Percentiles rank a stretch among this genome's conserved stretches.
Evolutionary conservation across 306 rosid genomes (phyloP).

Genomic region (Alnus rubra): DNA sequence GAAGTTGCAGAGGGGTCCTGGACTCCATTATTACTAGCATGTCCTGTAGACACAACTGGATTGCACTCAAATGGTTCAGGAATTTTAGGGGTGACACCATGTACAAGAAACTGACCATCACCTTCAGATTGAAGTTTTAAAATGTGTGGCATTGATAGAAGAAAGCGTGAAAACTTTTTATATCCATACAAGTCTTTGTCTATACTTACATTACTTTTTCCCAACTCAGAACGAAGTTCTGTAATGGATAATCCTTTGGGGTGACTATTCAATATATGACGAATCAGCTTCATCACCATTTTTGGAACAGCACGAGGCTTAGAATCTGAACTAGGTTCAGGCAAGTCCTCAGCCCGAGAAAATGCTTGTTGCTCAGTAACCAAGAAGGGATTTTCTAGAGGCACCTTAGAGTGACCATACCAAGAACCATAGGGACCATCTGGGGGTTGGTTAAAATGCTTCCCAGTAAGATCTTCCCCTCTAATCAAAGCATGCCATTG

Average conservation of each 20-base stretch:
- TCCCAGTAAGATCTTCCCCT: conserved; percentile 70
- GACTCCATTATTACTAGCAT: conserved; percentile 28
- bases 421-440: conserved; percentile 75
- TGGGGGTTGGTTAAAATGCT: conserved; percentile 76
- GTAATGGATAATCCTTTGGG: conserved; percentile 57
- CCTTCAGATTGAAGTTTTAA: conserved; percentile 32
- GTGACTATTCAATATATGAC: conserved; percentile 38
- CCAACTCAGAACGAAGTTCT: conserved; percentile 51
- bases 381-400: conserved; percentile 60
- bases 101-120: conserved; percentile 35
- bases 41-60: conserved; percentile 14
- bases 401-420: conserved; percentile 66
- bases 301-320: conserved; percentile 41
- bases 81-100: conserved; percentile 11
- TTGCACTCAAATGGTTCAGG: conserved; percentile 27
- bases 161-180: conserved; percentile 50
- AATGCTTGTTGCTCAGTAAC: conserved; percentile 31
- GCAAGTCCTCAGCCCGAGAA: conserved; percentile 33
- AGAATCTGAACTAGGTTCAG: conserved; percentile 35
- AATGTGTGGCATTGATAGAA: conserved; percentile 48
- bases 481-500: conserved; percentile 69
- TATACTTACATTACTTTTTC: conserved; percentile 27
- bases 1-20: conserved; percentile 21
- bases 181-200: conserved; percentile 53
- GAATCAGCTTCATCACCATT: conserved; percentile 35